Base-by-base conservation (phyloP, 192 early-diverging fungal species). In the Backusella sp. region DNA sequence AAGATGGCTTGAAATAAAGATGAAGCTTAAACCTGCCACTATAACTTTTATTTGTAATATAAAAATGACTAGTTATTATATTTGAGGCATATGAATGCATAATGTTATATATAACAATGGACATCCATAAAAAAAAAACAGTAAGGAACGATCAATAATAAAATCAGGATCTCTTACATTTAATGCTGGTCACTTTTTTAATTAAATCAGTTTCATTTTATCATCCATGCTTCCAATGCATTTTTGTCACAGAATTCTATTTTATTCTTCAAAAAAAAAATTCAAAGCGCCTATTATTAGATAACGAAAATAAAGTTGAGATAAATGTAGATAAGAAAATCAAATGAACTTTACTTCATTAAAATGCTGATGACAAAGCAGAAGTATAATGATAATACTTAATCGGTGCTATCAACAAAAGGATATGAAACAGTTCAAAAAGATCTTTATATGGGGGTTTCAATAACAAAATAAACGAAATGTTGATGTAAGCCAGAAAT, bases 321-420 rank as follows among this genome's bases (percentile, higher is more conserved):
- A 56, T 56, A 56, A 56, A 56, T 56, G n/a, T 53, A 53, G 52
- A 53, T 53, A 53, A 53, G n/a, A 53, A 53, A 59, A 26, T 59
- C 8, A 23, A 26, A 59, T 12, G 53, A 62, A 30, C 9, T 28
- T 28, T 4, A 62, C 26, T 28, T 12, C 3, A 59, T 28, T 26
- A 21, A 56, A 56, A 56, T 17, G 42, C 5, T 44, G 2, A 56
- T 21, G 19, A 21, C 17, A 21, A 39, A 56, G 21, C 19, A 8
- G 21, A 39, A 12, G 37, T 9, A 39, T 26, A 28, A 49, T 14
- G 23, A 4, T 26, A 28, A 62, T 62, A 62, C 56, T 28, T 28
- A 62, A 56, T 56, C 6, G 7, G 8, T 56, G 19, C 6, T 6
- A 23, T 26, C 21, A 56, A 26, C 23, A 62, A 62, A 28, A 28